Evolutionary conservation across 257 asterid species (phyloP).

Genomic region (Solanum pinnatisectum): DNA sequence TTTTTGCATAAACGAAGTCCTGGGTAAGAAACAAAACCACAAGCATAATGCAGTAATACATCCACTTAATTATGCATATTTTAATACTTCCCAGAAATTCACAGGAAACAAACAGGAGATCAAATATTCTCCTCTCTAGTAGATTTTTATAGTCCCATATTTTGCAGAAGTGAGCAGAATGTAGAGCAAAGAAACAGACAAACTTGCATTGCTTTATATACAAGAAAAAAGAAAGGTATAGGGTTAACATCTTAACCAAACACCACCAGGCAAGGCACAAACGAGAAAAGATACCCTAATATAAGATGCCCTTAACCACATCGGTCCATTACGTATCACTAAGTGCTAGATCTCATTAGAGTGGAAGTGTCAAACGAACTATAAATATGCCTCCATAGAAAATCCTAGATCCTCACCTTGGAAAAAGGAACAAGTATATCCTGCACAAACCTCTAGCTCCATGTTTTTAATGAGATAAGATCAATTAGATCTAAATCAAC

Average conservation of each 20-base stretch:
- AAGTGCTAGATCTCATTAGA: not conserved
- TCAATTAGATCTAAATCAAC: not conserved
- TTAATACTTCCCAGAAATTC: not conserved
- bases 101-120: not conserved
- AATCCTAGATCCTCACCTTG: not conserved
- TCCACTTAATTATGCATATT: not conserved
- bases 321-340: not conserved
- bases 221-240: not conserved
- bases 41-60: not conserved
- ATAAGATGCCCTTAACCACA: not conserved
- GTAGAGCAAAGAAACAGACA: not conserved
- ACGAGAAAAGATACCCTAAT: not conserved
- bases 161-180: not conserved
- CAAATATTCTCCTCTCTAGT: not conserved
- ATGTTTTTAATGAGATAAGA: not conserved
- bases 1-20: not conserved
- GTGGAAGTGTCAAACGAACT: not conserved
- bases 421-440: not conserved
- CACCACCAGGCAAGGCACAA: not conserved
- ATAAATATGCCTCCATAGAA: not conserved
- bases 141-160: not conserved
- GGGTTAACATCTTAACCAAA: not conserved
- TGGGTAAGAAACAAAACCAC: not conserved
- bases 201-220: not conserved
- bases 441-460: not conserved